Evolutionary conservation across 768 basidiomycete genomes (phyloP).

Genomic region (Podaxis sp.): DNA sequence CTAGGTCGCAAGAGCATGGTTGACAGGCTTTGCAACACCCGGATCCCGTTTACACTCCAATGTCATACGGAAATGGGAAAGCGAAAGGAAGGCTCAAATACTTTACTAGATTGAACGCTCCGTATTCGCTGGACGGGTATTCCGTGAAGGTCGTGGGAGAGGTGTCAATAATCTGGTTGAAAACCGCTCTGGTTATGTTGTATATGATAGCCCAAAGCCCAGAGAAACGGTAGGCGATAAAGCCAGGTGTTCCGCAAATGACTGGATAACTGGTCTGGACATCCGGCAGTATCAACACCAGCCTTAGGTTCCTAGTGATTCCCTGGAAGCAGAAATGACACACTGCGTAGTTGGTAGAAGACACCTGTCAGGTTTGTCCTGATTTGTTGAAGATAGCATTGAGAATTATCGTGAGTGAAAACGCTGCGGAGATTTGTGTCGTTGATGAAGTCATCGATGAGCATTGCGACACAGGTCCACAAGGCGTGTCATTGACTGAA

Average conservation of each 20-base stretch:
- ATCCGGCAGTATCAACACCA: conserved; percentile 59
- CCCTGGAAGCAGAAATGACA: conserved; percentile 75
- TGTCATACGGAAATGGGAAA: not conserved
- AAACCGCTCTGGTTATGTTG: conserved; percentile 31
- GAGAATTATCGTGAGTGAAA: conserved; percentile 13
- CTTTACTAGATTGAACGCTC: not conserved
- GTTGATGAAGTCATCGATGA: conserved; percentile 8
- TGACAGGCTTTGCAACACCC: conserved; percentile 9
- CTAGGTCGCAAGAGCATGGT: conserved; percentile 18
- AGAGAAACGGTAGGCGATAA: conserved; percentile 64
- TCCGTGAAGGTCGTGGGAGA: conserved; percentile 7
- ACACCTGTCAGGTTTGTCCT: conserved; percentile 36
- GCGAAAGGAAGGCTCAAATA: not conserved
- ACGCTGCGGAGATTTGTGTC: conserved; percentile 15
- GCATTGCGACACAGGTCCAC: not conserved
- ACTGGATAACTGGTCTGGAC: conserved; percentile 75
- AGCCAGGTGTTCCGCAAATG: conserved; percentile 80
- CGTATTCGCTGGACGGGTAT: conserved; percentile 10
- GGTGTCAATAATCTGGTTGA: conserved; percentile 23
- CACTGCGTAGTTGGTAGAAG: conserved; percentile 46
- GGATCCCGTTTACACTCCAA: not conserved
- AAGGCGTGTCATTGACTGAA: conserved; percentile 35
- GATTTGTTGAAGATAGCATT: conserved; percentile 41
- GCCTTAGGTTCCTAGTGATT: conserved; percentile 51
- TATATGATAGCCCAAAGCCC: conserved; percentile 46